Evolutionary conservation across 768 basidiomycete species (phyloP), one percentile per base, ranked within the genome.

Genomic region (Cyclocybe cylindracea): DNA sequence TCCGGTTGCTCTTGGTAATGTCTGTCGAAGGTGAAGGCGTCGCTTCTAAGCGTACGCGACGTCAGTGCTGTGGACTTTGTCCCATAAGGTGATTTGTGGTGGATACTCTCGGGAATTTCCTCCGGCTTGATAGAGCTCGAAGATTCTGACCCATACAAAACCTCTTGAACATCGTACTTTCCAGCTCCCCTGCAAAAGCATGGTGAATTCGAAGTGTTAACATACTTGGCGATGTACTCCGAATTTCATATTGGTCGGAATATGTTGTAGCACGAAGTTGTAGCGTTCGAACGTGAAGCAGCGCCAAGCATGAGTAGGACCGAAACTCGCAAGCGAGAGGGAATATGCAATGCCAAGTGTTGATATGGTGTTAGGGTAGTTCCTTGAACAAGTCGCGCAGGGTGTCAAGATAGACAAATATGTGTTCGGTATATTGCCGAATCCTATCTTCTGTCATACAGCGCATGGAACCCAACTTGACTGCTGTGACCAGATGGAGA

Each of bases 261-360:
- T 55, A 4, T 55, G 47, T 37, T 61, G 59, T 2, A 61, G 34
- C 13, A 58, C 7, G 1, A 48, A 44, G 34, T 75, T 74, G 35
- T 62, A 68, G 1, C 66, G 39, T 46, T 74, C 70, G 33, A 73
- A 73, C 1, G 68, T 54, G 38, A 66, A 75, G 32, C 66, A 66
- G 11, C 68, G 50, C 72, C 73, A 77, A 5, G 62, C 58, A 46
- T 70, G 73, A 7, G 60, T 61, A 0, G 75, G 73, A 1, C 75
- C 72, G 54, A 71, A 72, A 1, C 57, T 1, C 50, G 48, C 2
- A 79, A 52, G 16, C 63, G 59, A 3, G 64, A 50, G 0, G 56
- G 54, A 18, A 76, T 55, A 57, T 79, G 77, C 13, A 80, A 55
- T 1, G 71, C 51, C 3, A 74, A 44, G 52, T 78, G 78, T 6